These are phyloP conservation scores for Coemansia umbellata DNA, from an alignment of 192 early-diverging fungal species.

Conservation along the genomic window DNA sequence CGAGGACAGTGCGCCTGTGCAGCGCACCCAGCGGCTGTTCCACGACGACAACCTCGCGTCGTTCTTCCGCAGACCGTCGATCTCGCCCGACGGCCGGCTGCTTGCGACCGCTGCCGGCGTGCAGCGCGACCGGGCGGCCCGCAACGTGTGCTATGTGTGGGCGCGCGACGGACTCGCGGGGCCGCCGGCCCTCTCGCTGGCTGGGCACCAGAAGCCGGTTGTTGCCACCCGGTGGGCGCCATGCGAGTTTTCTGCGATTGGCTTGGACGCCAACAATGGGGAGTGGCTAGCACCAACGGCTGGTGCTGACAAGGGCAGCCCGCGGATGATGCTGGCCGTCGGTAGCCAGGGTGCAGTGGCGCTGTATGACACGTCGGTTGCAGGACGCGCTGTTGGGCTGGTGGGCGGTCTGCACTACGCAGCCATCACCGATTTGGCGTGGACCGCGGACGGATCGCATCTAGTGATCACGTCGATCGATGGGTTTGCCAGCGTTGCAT, in stretches of 20 bases:
- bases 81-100: slow-evolving; percentile 85
- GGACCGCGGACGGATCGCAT: slow-evolving; percentile 73
- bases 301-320: slow-evolving; percentile 41
- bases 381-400: slow-evolving; percentile 60
- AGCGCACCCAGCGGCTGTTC: slow-evolving; percentile 53
- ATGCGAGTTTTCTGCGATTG: slow-evolving; percentile 17
- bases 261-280: not conserved
- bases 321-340: slow-evolving; percentile 82
- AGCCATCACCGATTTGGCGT: slow-evolving; percentile 83
- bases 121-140: slow-evolving; percentile 43
- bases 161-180: slow-evolving; percentile 57
- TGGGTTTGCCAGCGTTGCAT: slow-evolving; percentile 79
- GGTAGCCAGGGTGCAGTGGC: slow-evolving; percentile 78
- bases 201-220: slow-evolving; percentile 70
- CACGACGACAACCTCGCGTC: slow-evolving; percentile 86
- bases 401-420: slow-evolving; percentile 83
- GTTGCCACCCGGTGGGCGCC: slow-evolving; percentile 71
- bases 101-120: slow-evolving; percentile 79
- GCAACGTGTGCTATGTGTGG: slow-evolving; percentile 67
- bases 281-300: not conserved
- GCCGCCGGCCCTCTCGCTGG: slow-evolving; percentile 65
- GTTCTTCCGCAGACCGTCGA: slow-evolving; percentile 83
- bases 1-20: slow-evolving; percentile 4
- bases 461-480: slow-evolving; percentile 78
- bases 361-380: slow-evolving; percentile 83